phyloP scores from a whole-genome alignment of 2,329 filamentous ascomycete species.

The Alternaria hordeiaustralica region DNA sequence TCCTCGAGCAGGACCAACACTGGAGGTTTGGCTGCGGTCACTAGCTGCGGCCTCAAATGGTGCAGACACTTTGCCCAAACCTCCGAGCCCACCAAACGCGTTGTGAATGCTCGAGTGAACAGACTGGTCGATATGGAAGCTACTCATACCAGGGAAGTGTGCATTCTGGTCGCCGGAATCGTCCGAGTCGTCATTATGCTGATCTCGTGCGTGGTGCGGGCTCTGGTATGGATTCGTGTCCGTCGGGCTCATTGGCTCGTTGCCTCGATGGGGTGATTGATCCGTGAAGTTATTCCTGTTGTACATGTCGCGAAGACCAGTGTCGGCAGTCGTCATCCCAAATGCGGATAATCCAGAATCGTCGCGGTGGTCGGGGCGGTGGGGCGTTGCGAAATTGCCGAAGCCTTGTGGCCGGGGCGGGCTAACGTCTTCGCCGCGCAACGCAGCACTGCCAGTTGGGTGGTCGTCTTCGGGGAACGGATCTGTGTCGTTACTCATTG shows the following conservation, averaged over 20 bases:
- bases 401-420: slow-evolving; percentile 56
- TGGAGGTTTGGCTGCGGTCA: slow-evolving; percentile 92
- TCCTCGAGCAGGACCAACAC: slow-evolving; percentile 74
- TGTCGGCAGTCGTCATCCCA: slow-evolving; percentile 64
- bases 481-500: slow-evolving; percentile 70
- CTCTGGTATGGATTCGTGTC: slow-evolving; percentile 97
- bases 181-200: slow-evolving; percentile 66
- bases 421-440: slow-evolving; percentile 77
- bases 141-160: slow-evolving; percentile 60
- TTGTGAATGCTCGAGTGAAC: slow-evolving; percentile 49
- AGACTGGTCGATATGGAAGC: slow-evolving; percentile 58
- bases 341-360: slow-evolving; percentile 66
- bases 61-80: slow-evolving; percentile 54
- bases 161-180: slow-evolving; percentile 61
- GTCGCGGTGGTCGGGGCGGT: slow-evolving; percentile 61
- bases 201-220: slow-evolving; percentile 75
- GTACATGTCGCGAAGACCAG: slow-evolving; percentile 64
- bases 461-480: slow-evolving; percentile 73
- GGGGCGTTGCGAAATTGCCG: slow-evolving; percentile 51
- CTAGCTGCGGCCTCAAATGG: slow-evolving; percentile 68
- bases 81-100: slow-evolving; percentile 64
- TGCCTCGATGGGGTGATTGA: slow-evolving; percentile 59
- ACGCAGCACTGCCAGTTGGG: slow-evolving; percentile 71
- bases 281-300: slow-evolving; percentile 65
- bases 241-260: slow-evolving; percentile 84